phyloP scores from a whole-genome alignment of 1,284 basidiomycete genomes.

The Ceratobasidium sp. region DNA sequence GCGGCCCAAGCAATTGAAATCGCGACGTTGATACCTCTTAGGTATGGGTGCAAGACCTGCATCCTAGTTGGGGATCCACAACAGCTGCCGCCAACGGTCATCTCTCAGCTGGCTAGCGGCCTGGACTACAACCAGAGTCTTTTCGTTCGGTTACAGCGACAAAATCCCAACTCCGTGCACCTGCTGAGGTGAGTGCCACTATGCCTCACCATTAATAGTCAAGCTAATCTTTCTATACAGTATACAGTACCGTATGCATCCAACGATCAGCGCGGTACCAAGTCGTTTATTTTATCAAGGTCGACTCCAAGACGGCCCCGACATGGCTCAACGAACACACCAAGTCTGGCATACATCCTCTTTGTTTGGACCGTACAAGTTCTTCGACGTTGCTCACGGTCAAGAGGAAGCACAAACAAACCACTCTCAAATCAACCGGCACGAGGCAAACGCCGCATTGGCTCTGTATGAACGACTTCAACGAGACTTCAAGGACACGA shows the following conservation, averaged over 20 bases:
- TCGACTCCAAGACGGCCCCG: slow-evolving; percentile 86
- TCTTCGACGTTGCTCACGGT: slow-evolving; percentile 82
- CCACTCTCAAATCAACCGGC: slow-evolving; percentile 83
- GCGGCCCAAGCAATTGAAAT: slow-evolving; percentile 98
- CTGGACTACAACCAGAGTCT: slow-evolving; percentile 90
- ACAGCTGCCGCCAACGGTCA: slow-evolving; percentile 96
- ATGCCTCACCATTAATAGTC: background rate
- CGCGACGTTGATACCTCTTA: slow-evolving; percentile 95
- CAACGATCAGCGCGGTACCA: slow-evolving; percentile 91
- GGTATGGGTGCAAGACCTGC: slow-evolving; percentile 86
- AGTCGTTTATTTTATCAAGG: slow-evolving; percentile 91
- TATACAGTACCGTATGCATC: slow-evolving; percentile 99
- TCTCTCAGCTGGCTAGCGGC: slow-evolving; percentile 86
- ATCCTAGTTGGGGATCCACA: slow-evolving; percentile 99
- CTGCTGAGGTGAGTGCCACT: slow-evolving; percentile 79
- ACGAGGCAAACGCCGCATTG: slow-evolving; percentile 83
- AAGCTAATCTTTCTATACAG: slow-evolving; percentile 59
- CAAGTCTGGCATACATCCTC: slow-evolving; percentile 88
- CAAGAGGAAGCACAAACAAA: slow-evolving; percentile 63
- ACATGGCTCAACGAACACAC: slow-evolving; percentile 86
- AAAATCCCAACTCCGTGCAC: slow-evolving; percentile 84
- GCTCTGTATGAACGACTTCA: slow-evolving; percentile 82
- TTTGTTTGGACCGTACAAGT: slow-evolving; percentile 89
- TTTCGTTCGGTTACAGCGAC: slow-evolving; percentile 92
- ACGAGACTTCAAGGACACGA: slow-evolving; percentile 72